Base-by-base conservation (phyloP, 2,329 filamentous ascomycete species). In the Paramyrothecium roridum region DNA sequence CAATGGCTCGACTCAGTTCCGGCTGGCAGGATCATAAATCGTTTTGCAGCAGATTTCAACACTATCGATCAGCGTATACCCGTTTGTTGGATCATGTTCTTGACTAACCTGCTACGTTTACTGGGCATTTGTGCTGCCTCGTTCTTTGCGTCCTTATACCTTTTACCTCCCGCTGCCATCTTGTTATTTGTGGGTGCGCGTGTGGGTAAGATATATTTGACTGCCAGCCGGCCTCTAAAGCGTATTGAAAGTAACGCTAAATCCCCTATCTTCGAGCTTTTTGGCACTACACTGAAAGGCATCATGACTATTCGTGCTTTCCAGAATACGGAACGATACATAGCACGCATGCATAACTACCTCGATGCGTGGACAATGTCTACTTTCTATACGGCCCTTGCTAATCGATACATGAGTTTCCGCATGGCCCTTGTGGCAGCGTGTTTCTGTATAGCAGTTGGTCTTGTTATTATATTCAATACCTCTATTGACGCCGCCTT, bases 1-100 rank as follows among this genome's bases (percentile, higher is more conserved):
- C 79, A 88, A 57, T 92, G 89, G 88, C 79, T 93, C 34, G 90
- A 93, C 65, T 92, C 89, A 0, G 86, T 91, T 0, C 90, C 90
- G 0, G 76, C 91, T 1, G 90, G 90, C 2, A 83, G 89, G 49
- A 83, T 93, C 43, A 75, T 93, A 20, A 93, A 93, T 71, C 81
- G 90, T 2, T 91, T 93, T 68, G 90, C 89, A 0, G 79, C 87
- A 3, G 90, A 93, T 70, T 92, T 93, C 70, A 84, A 87, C 61
- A 80, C 85, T 43, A 81, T 93, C 51, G 90, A 93, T 70, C 85
- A 82, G 8, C 79, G 83, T 37, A 74, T 92, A 50, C 82, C 85
- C 8, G 81, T 82, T 60, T 83, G 88, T 52, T 69, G 91, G 58
- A 80, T 78, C 8, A 84, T 85, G 61, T 79, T 84, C 33, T 72